These are phyloP conservation scores for Fusarium agapanthi DNA, from an alignment of 2,329 filamentous ascomycete genomes.

Conservation along the genomic window DNA sequence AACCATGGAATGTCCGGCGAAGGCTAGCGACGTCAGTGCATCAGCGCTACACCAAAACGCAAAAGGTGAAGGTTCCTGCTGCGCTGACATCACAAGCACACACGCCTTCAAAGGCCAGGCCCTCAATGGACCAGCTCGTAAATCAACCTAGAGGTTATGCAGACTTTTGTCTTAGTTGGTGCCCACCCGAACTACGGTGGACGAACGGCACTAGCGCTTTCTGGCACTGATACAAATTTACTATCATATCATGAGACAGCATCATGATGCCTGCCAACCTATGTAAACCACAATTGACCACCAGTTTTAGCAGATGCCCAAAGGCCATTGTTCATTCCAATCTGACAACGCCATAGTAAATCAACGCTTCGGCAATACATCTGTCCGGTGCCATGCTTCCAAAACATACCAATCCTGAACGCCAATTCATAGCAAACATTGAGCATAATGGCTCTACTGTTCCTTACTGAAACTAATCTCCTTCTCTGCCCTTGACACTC, in stretches of 20 bases:
- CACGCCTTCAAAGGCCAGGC: background rate
- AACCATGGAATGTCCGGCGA: slow-evolving; percentile 18
- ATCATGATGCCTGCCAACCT: background rate
- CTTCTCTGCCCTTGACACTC: background rate
- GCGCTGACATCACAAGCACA: slow-evolving; percentile 34
- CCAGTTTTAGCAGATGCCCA: background rate
- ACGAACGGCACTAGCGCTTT: background rate
- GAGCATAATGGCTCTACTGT: background rate
- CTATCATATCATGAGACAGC: slow-evolving; percentile 16
- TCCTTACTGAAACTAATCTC: background rate
- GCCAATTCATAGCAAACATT: slow-evolving; percentile 4
- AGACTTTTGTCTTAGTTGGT: background rate
- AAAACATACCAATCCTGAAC: slow-evolving; percentile 28
- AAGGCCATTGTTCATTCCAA: background rate
- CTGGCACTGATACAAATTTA: background rate
- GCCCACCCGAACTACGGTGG: background rate
- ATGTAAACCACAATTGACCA: background rate
- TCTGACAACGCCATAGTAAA: slow-evolving; percentile 22
- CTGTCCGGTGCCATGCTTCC: slow-evolving; percentile 18
- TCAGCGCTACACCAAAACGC: slow-evolving; percentile 29
- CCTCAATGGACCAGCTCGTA: background rate
- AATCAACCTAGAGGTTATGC: background rate
- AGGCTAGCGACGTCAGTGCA: slow-evolving; percentile 40
- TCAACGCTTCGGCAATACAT: slow-evolving; percentile 1
- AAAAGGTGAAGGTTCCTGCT: slow-evolving; percentile 5